These are phyloP conservation scores for Hypocrella siamensis DNA, from an alignment of 2,329 filamentous ascomycete genomes.

Conservation along the genomic window DNA sequence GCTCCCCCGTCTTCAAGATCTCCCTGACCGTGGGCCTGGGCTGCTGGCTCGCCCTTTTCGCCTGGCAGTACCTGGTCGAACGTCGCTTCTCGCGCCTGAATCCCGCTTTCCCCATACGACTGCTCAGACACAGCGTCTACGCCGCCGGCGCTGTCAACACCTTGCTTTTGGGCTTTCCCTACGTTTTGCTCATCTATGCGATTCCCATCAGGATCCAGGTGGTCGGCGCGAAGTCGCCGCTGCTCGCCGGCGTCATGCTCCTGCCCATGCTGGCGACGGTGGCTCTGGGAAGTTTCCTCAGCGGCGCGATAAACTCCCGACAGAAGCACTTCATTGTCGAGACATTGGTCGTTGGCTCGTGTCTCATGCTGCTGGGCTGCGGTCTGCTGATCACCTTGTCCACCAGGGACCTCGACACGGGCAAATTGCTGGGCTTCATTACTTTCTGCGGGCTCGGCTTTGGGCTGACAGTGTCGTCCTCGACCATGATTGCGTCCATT, in stretches of 20 bases:
- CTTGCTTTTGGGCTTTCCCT: constrained; percentile 33
- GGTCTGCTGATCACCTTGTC: constrained; percentile 25
- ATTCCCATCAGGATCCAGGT: constrained; percentile 34
- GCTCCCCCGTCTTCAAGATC: constrained; percentile 17
- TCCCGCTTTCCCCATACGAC: constrained; percentile 29
- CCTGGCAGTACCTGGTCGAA: constrained; percentile 13
- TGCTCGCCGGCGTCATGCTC: constrained; percentile 33
- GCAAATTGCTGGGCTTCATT: constrained; percentile 32
- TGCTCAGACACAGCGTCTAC: constrained; percentile 32
- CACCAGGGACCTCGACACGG: constrained; percentile 16
- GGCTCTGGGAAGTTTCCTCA: constrained; percentile 26
- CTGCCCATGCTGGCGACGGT: constrained; percentile 35
- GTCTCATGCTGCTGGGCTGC: constrained; percentile 29
- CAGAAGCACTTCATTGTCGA: constrained; percentile 25
- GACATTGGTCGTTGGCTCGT: constrained; percentile 24
- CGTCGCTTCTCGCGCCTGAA: constrained; percentile 12
- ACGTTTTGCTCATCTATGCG: constrained; percentile 30
- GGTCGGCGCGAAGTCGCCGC: constrained; percentile 28
- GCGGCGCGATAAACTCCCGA: constrained; percentile 26
- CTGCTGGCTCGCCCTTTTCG: constrained; percentile 12
- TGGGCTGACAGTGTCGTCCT: constrained; percentile 28
- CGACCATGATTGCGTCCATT: constrained; percentile 27
- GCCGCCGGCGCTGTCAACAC: constrained; percentile 25
- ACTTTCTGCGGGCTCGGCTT: constrained; percentile 37
- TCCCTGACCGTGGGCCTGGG: constrained; percentile 14